These are phyloP conservation scores for Fimicolochytrium jonesii DNA, from an alignment of 192 early-diverging fungal genomes.

Conservation along the genomic window DNA sequence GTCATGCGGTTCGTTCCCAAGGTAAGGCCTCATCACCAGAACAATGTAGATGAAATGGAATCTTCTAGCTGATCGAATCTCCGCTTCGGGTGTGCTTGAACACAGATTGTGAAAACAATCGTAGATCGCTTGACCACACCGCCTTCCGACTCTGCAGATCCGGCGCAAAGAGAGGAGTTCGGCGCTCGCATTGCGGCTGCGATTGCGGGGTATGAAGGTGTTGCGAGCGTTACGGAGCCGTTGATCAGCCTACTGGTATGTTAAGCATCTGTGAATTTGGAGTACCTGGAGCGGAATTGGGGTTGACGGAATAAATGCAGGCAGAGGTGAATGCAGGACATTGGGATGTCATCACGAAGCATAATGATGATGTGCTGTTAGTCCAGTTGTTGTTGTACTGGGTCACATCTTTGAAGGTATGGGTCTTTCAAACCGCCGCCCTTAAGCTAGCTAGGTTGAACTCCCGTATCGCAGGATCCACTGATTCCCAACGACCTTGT, in stretches of 20 bases:
- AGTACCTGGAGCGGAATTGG: no score
- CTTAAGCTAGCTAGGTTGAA: no score
- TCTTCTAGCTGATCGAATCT: not conserved
- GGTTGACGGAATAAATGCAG: no score
- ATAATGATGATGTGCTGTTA: not conserved
- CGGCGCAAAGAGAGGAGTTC: no score
- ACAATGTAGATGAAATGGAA: not conserved
- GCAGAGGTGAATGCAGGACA: conserved; percentile 27
- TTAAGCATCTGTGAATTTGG: no score
- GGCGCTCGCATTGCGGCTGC: not conserved
- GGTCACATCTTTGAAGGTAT: conserved; percentile 32
- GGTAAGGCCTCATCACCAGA: no score
- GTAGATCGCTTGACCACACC: not conserved
- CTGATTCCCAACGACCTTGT: no score
- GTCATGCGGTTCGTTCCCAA: conserved; percentile 36
- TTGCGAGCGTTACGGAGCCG: not conserved
- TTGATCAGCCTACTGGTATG: conserved; percentile 12
- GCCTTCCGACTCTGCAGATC: no score
- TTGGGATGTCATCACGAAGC: conserved; percentile 11
- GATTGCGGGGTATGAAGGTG: conserved; percentile 1
- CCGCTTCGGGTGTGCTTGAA: not conserved
- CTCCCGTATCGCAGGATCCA: no score
- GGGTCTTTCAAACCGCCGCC: not conserved
- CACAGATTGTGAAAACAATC: conserved; percentile 3
- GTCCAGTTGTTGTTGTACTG: conserved; percentile 34